phyloP scores from a whole-genome alignment of 805 yeast genomes.

The Hanseniaspora jakobsenii region DNA sequence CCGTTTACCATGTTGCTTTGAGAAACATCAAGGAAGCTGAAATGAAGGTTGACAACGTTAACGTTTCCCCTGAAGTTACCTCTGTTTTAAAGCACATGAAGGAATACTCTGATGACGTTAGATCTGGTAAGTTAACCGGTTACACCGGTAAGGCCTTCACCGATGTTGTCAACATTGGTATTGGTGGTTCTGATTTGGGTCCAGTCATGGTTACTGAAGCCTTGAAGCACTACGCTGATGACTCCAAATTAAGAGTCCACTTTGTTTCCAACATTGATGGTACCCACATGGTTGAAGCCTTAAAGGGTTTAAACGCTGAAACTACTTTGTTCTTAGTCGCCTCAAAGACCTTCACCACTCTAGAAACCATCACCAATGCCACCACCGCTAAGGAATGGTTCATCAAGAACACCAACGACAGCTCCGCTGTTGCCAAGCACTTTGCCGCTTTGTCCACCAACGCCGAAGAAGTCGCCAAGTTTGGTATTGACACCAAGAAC shows the following conservation, averaged over 20 bases:
- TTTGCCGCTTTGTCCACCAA: slow-evolving; percentile 94
- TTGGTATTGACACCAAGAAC: slow-evolving; percentile 94
- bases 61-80: slow-evolving; percentile 87
- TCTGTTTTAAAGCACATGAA: slow-evolving; percentile 89
- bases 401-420: slow-evolving; percentile 47
- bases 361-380: slow-evolving; percentile 95
- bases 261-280: slow-evolving; percentile 98
- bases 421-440: slow-evolving; percentile 72
- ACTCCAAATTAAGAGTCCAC: slow-evolving; percentile 51
- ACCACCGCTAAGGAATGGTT: slow-evolving; percentile 93
- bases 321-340: slow-evolving; percentile 88
- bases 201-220: slow-evolving; percentile 99
- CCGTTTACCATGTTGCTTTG: slow-evolving; percentile 92
- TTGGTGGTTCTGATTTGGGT: slow-evolving; percentile 97
- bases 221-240: slow-evolving; percentile 73
- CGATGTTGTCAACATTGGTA: slow-evolving; percentile 93
- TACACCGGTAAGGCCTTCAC: slow-evolving; percentile 90
- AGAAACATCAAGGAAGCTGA: slow-evolving; percentile 81
- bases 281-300: slow-evolving; percentile 85
- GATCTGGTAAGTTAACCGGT: slow-evolving; percentile 94
- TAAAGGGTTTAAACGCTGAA: slow-evolving; percentile 69
- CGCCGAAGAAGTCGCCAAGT: slow-evolving; percentile 78
- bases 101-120: slow-evolving; percentile 78
- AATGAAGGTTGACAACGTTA: slow-evolving; percentile 78
- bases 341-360: slow-evolving; percentile 97